These are phyloP conservation scores for Leccinum uliginosum DNA, from an alignment of 768 basidiomycete species.

Conservation along the genomic window DNA sequence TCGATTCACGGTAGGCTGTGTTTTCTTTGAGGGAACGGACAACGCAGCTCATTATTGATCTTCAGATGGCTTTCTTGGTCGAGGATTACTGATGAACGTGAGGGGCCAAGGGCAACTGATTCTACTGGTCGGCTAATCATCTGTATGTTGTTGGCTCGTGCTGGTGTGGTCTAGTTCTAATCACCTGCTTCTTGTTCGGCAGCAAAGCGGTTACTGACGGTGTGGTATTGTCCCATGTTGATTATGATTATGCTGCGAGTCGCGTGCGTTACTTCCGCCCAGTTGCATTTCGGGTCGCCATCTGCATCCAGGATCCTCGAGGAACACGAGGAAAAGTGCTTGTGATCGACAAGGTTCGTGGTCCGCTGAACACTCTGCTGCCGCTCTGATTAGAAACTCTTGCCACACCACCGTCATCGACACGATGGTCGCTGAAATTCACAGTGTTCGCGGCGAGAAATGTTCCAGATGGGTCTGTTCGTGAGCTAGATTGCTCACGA, in stretches of 20 bases:
- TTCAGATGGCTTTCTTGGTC: slow-evolving; percentile 13
- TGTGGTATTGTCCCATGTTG: slow-evolving; percentile 2
- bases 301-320: not conserved
- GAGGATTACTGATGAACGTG: slow-evolving; percentile 7
- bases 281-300: not conserved
- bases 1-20: not conserved
- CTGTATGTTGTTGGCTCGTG: not conserved
- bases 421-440: not conserved
- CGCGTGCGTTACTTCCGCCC: slow-evolving; percentile 1
- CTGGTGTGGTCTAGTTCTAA: too few relatives aligned
- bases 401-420: not conserved
- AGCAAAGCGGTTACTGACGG: slow-evolving; percentile 11
- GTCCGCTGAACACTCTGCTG: not conserved
- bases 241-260: slow-evolving; percentile 4
- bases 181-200: not conserved
- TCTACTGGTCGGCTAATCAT: slow-evolving; percentile 9
- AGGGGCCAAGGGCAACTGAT: too few relatives aligned
- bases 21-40: not conserved
- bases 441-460: not conserved
- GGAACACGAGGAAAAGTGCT: not conserved
- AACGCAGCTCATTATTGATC: not conserved
- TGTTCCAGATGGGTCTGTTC: not conserved
- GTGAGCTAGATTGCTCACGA: not conserved
- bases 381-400: not conserved
- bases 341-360: not conserved